phyloP scores from a whole-genome alignment of 2,329 filamentous ascomycete species.

The Aspergillus brasiliensis region DNA sequence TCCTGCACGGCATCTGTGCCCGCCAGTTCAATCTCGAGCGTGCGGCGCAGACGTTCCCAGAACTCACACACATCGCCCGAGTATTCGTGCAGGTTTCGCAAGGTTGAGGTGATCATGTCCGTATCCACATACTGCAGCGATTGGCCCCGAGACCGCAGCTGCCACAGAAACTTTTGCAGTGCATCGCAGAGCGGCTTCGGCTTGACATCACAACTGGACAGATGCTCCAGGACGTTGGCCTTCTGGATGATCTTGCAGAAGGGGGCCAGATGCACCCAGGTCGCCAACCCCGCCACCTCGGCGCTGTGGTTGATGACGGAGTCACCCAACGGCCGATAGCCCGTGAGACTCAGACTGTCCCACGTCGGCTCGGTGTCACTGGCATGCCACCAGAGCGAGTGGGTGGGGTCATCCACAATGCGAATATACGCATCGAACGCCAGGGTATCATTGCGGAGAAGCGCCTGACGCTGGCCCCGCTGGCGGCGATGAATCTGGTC shows the following conservation, averaged over 20 bases:
- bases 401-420: constrained; percentile 61
- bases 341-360: constrained; percentile 61
- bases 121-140: constrained; percentile 45
- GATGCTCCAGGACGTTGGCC: constrained; percentile 50
- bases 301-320: constrained; percentile 49
- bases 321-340: constrained; percentile 55
- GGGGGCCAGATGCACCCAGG: constrained; percentile 62
- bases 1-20: constrained; percentile 45
- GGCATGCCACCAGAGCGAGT: constrained; percentile 62
- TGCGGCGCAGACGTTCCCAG: constrained; percentile 57
- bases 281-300: constrained; percentile 58
- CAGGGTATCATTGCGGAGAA: constrained; percentile 63
- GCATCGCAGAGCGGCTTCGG: constrained; percentile 55
- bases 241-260: constrained; percentile 59
- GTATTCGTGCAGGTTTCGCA: constrained; percentile 46
- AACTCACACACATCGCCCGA: constrained; percentile 57
- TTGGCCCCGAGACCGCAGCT: constrained; percentile 49
- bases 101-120: constrained; percentile 42
- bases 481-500: constrained; percentile 61
- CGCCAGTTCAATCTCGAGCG: constrained; percentile 55
- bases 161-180: constrained; percentile 55
- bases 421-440: constrained; percentile 65
- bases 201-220: constrained; percentile 47
- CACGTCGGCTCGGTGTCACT: constrained; percentile 56
- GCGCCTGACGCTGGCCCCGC: constrained; percentile 59